phyloP scores from a whole-genome alignment of 495 filamentous ascomycete species.

The Penicillium longicatenatum region DNA sequence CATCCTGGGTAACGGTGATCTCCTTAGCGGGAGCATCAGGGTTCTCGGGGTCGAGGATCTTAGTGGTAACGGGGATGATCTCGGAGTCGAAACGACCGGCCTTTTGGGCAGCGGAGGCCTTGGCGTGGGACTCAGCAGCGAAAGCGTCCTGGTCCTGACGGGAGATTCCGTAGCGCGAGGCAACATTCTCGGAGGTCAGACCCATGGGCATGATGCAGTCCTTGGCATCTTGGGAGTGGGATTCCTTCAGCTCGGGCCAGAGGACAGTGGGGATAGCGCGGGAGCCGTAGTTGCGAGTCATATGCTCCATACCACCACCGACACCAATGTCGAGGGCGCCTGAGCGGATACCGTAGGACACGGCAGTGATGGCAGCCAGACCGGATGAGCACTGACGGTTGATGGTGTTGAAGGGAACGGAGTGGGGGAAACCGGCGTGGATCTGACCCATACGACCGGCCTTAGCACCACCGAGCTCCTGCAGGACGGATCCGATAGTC shows the following conservation, averaged over 20 bases:
- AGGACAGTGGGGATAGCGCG: slow-evolving; percentile 78
- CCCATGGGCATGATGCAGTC: slow-evolving; percentile 97
- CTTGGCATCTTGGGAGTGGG: slow-evolving; percentile 63
- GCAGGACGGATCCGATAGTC: slow-evolving; percentile 82
- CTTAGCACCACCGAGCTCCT: slow-evolving; percentile 88
- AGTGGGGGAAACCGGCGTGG: slow-evolving; percentile 74
- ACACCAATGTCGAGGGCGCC: slow-evolving; percentile 78
- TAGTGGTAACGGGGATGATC: slow-evolving; percentile 72
- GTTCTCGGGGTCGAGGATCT: slow-evolving; percentile 56
- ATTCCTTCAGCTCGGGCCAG: slow-evolving; percentile 73
- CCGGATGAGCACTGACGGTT: slow-evolving; percentile 85
- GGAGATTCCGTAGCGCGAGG: slow-evolving; percentile 70
- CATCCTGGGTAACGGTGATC: slow-evolving; percentile 69
- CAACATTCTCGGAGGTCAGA: slow-evolving; percentile 89
- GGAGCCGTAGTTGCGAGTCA: slow-evolving; percentile 86
- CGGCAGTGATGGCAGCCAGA: slow-evolving; percentile 69
- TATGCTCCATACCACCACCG: slow-evolving; percentile 89
- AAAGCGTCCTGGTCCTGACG: slow-evolving; percentile 81
- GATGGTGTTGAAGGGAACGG: slow-evolving; percentile 77
- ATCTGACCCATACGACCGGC: slow-evolving; percentile 88
- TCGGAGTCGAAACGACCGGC: slow-evolving; percentile 73
- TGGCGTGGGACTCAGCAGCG: slow-evolving; percentile 69
- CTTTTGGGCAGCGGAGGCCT: slow-evolving; percentile 67
- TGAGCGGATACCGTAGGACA: slow-evolving; percentile 70
- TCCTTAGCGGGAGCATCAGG: slow-evolving; percentile 63